Percentiles rank a stretch among this genome's conserved stretches.
Evolutionary conservation across 495 filamentous ascomycete genomes (phyloP).

Genomic region (Cairneyella variabilis): DNA sequence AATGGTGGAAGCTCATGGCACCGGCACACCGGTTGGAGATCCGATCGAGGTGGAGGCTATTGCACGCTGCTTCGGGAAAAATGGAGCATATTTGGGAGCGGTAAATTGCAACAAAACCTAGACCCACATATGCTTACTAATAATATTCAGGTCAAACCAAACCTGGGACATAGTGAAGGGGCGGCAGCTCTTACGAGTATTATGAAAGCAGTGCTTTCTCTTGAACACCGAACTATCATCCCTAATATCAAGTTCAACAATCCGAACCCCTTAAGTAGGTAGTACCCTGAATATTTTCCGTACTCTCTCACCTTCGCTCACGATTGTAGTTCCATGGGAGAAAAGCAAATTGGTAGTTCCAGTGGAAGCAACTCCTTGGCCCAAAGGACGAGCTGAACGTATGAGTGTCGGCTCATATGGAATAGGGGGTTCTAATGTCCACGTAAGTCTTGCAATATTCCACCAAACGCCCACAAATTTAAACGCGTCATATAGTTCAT

Average conservation of each 20-base stretch:
- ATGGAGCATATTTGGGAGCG: slow-evolving; percentile 41
- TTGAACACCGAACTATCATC: slow-evolving; percentile 51
- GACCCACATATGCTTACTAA: slow-evolving; percentile 6
- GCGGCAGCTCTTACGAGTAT: slow-evolving; percentile 52
- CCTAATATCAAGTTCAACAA: slow-evolving; percentile 36
- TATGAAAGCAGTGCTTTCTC: slow-evolving; percentile 52
- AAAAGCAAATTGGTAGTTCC: slow-evolving; percentile 28
- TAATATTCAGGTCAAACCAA: slow-evolving; percentile 3
- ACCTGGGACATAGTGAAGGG: slow-evolving; percentile 45
- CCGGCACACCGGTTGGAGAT: slow-evolving; percentile 36
- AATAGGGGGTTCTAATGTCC: slow-evolving; percentile 55
- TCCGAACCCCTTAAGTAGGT: slow-evolving; percentile 27
- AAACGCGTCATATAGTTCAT: slow-evolving; percentile 1
- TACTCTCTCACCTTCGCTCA: neutral
- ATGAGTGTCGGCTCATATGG: slow-evolving; percentile 39
- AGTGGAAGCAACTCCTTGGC: slow-evolving; percentile 8
- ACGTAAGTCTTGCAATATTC: slow-evolving; percentile 52
- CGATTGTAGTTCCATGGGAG: slow-evolving; percentile 32
- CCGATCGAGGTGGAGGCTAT: slow-evolving; percentile 43
- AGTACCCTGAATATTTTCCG: neutral
- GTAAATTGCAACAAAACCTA: slow-evolving; percentile 46
- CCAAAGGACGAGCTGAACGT: neutral
- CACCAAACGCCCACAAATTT: neutral
- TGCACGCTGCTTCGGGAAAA: slow-evolving; percentile 11
- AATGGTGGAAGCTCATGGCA: slow-evolving; percentile 24